These are phyloP conservation scores for Globisporangium nunn DNA, from an alignment of 352 stramenopile genomes.

Conservation along the genomic window DNA sequence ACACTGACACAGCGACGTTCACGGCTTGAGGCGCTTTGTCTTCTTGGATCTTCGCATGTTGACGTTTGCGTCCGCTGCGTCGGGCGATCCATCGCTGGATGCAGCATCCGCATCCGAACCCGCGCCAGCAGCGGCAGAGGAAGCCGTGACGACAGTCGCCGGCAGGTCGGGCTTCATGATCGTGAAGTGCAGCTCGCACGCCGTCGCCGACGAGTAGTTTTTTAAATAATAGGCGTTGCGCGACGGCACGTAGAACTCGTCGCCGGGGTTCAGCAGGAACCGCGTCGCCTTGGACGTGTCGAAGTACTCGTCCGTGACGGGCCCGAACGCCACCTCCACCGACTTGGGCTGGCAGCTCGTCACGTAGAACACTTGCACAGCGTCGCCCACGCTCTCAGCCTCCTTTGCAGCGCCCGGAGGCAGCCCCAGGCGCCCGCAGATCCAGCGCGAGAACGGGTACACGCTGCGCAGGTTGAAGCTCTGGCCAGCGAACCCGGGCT, in stretches of 20 bases:
- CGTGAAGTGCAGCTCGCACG: slow-evolving; percentile 91
- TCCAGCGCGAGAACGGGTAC: slow-evolving; percentile 74
- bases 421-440: slow-evolving; percentile 88
- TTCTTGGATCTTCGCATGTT: slow-evolving; percentile 8
- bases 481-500: slow-evolving; percentile 69
- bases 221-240: slow-evolving; percentile 96
- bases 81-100: neutral
- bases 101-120: too few relatives aligned
- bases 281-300: slow-evolving; percentile 87
- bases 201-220: slow-evolving; percentile 89
- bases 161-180: slow-evolving; percentile 85
- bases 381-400: slow-evolving; percentile 89
- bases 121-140: neutral
- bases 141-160: slow-evolving; percentile 2
- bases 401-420: slow-evolving; percentile 94
- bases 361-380: slow-evolving; percentile 94
- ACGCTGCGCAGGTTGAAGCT: slow-evolving; percentile 82
- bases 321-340: slow-evolving; percentile 66
- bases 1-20: neutral
- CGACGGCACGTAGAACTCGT: slow-evolving; percentile 96
- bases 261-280: slow-evolving; percentile 90
- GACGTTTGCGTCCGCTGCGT: slow-evolving; percentile 2
- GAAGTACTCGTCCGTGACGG: slow-evolving; percentile 76
- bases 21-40: slow-evolving; percentile 10
- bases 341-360: slow-evolving; percentile 78